Conservation (phyloP, 768 basidiomycete genomes). For the Leccinum obscurum region DNA sequence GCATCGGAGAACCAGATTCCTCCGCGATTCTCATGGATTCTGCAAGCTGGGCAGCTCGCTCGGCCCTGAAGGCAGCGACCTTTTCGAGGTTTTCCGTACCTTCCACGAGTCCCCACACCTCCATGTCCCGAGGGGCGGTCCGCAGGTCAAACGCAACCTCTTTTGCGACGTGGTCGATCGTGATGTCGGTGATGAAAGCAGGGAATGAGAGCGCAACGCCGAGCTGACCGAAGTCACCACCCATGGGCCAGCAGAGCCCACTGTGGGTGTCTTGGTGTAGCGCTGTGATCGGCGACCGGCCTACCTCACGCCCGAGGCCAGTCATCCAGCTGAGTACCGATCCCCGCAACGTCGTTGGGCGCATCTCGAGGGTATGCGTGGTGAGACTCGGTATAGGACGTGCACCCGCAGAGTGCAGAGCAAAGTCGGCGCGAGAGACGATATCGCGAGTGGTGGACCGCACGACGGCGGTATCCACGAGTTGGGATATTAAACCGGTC, state of each 20-base stretch:
- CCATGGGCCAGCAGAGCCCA: slow-evolving; percentile 94
- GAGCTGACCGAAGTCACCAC: slow-evolving; percentile 73
- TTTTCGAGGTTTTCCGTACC: slow-evolving; percentile 68
- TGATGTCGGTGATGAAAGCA: slow-evolving; percentile 62
- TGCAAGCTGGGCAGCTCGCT: slow-evolving; percentile 38
- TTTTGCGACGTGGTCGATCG: slow-evolving; percentile 82
- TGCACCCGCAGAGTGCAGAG: slow-evolving; percentile 80
- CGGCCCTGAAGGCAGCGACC: slow-evolving; percentile 53
- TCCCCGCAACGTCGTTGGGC: slow-evolving; percentile 48
- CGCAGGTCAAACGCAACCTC: slow-evolving; percentile 82
- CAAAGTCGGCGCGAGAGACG: slow-evolving; percentile 83
- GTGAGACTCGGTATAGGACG: slow-evolving; percentile 81
- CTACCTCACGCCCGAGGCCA: slow-evolving; percentile 61
- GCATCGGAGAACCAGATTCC: slow-evolving; percentile 24
- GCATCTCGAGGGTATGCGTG: slow-evolving; percentile 71
- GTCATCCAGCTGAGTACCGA: slow-evolving; percentile 58
- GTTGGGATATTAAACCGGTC: slow-evolving; percentile 64
- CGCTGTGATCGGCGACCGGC: slow-evolving; percentile 82
- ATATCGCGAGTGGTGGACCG: slow-evolving; percentile 69
- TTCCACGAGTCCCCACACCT: slow-evolving; percentile 90
- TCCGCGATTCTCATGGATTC: slow-evolving; percentile 35
- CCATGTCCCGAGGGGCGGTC: slow-evolving; percentile 82
- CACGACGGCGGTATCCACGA: slow-evolving; percentile 77
- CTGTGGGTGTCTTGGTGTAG: slow-evolving; percentile 83
- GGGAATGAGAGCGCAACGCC: slow-evolving; percentile 74